phyloP scores from a whole-genome alignment of 164 flowering plant species.

The Magnolia sinica region DNA sequence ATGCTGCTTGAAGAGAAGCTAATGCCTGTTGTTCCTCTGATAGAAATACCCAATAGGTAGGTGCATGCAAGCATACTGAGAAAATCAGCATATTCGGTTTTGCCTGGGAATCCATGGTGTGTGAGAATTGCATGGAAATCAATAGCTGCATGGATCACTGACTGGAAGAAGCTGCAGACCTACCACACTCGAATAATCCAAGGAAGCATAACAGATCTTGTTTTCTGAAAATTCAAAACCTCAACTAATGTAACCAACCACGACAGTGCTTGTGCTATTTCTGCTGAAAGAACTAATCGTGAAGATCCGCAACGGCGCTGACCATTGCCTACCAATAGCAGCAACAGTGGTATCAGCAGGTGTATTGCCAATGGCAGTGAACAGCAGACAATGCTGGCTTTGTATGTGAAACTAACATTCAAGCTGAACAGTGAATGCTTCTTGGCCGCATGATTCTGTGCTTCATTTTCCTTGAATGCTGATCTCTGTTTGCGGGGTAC shows the following conservation, averaged over 20 bases:
- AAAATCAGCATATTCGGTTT: slow-evolving; percentile 41
- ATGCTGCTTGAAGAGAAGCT: slow-evolving; percentile 24
- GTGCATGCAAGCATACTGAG: slow-evolving; percentile 38
- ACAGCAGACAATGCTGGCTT: slow-evolving; percentile 43
- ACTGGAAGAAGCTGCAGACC: slow-evolving; percentile 58
- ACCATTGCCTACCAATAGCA: slow-evolving; percentile 26
- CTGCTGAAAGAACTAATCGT: slow-evolving; percentile 27
- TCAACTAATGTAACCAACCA: slow-evolving; percentile 45
- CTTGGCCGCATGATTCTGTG: slow-evolving; percentile 18
- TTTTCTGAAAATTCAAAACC: slow-evolving; percentile 24
- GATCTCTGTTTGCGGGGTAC: slow-evolving; percentile 24
- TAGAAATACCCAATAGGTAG: slow-evolving; percentile 41
- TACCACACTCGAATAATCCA: slow-evolving; percentile 78
- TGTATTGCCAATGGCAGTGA: slow-evolving; percentile 35
- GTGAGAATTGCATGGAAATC: slow-evolving; percentile 28
- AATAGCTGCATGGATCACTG: slow-evolving; percentile 26
- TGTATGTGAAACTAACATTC: slow-evolving; percentile 36
- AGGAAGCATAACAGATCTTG: slow-evolving; percentile 41
- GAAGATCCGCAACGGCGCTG: slow-evolving; percentile 30
- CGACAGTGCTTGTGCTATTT: slow-evolving; percentile 43
- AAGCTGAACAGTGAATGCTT: background rate
- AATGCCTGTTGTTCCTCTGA: slow-evolving; percentile 60
- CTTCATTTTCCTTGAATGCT: slow-evolving; percentile 20
- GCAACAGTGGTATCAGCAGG: slow-evolving; percentile 31
- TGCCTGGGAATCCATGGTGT: slow-evolving; percentile 19